These are phyloP conservation scores for Exophiala phaeomuriformis DNA, from an alignment of 2,329 filamentous ascomycete genomes.

Conservation along the genomic window DNA sequence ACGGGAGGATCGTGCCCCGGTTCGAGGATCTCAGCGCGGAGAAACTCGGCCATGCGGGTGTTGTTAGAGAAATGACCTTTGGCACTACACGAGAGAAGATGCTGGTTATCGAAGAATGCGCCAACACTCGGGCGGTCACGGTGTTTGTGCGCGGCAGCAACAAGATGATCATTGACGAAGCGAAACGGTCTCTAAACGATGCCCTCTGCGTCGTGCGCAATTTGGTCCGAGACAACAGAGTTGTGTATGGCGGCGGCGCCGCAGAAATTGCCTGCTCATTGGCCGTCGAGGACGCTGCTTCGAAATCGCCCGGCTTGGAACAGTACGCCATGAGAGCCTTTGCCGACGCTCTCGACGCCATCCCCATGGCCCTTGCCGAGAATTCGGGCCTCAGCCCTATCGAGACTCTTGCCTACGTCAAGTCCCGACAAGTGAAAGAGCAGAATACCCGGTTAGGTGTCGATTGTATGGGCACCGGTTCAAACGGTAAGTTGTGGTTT, in stretches of 20 bases:
- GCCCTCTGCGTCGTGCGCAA: conserved; percentile 97
- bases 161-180: conserved; percentile 99
- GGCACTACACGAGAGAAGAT: conserved; percentile 98
- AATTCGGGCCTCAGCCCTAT: conserved; percentile 96
- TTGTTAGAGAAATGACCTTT: conserved; percentile 92
- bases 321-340: conserved; percentile 99
- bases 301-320: conserved; percentile 92
- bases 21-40: conserved; percentile 89
- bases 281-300: conserved; percentile 88
- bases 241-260: conserved; percentile 94
- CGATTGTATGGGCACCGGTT: conserved; percentile 94
- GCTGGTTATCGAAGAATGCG: conserved; percentile 98
- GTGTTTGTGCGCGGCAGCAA: conserved; percentile 96
- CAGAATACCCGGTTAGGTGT: conserved; percentile 74
- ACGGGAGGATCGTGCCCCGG: conserved; percentile 91
- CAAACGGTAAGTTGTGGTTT: conserved; percentile 55
- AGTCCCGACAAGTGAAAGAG: conserved; percentile 92
- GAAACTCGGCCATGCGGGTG: conserved; percentile 83
- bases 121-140: conserved; percentile 93
- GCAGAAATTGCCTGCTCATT: conserved; percentile 96
- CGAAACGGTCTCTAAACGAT: conserved; percentile 94
- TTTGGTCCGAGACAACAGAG: conserved; percentile 88
- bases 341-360: conserved; percentile 82
- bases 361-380: conserved; percentile 94
- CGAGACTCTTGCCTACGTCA: conserved; percentile 87